Base-by-base conservation (phyloP, 2,329 filamentous ascomycete genomes). In the Myriosclerotinia duriaeana region DNA sequence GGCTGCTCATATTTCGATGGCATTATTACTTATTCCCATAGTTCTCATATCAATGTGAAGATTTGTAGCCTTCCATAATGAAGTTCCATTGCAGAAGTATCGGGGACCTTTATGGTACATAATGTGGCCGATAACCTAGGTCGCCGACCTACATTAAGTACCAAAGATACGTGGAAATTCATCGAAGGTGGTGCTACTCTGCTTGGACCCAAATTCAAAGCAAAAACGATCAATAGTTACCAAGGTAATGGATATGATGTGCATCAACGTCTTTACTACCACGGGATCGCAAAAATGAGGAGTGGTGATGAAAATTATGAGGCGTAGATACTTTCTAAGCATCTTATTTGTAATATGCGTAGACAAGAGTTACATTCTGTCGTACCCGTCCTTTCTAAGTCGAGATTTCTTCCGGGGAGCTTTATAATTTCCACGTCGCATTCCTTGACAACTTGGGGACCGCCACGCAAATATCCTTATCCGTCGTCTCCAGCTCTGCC, bases 401-500 rank as follows among this genome's bases (percentile, higher is more conserved):
- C 56, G 11, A 59, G 56, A 48, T 59, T 30, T 38, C n/a, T 12
- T 34, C 36, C 15, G 34, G 42, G 42, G 44, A 58, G 26, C 48
- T 38, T 67, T 40, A 67, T 46, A 69, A 67, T 61, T 66, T 69
- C 66, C 66, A 69, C 40, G 53, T 36, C n/a, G 50, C 36, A 46
- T 66, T 53, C 34, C 44, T 58, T n/a, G 60, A 58, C 36, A 48
- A 36, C 44, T 62, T 67, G 53, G 71, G 70, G 26, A 75, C 66
- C 30, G 66, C 69, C n/a, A 72, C 71, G 15, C 66, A 40, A 50
- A 73, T 67, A 44, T 52, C 59, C 52, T 50, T 53, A 12, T 65
- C 64, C 50, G 64, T 54, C 48, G 48, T 53, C 34, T 65, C 66
- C 64, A 69, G 67, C 64, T 70, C 79, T 22, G 91, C 87, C 78